These are phyloP conservation scores for Bassia scoparia DNA, from an alignment of 148 eudicot species.

Conservation along the genomic window DNA sequence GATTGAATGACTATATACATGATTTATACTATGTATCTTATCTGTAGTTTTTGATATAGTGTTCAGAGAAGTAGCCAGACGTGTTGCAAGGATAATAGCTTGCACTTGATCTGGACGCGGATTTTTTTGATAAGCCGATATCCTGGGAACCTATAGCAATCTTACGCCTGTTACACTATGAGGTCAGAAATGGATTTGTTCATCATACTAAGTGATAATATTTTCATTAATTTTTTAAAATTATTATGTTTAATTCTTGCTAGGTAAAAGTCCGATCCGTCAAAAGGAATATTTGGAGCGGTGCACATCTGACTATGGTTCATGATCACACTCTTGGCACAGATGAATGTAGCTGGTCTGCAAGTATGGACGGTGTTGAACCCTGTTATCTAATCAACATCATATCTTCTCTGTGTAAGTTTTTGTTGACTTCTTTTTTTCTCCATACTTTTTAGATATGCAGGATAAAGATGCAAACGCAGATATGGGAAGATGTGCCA, in stretches of 20 bases:
- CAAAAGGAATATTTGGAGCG: conserved; percentile 89
- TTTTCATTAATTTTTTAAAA: background rate
- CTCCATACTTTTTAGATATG: conserved; percentile 56
- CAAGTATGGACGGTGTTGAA: conserved; percentile 55
- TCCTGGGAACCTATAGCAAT: conserved; percentile 65
- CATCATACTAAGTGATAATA: background rate
- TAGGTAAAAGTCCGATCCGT: conserved; percentile 69
- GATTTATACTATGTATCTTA: background rate
- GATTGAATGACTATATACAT: conserved; percentile 7
- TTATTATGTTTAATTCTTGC: conserved; percentile 3
- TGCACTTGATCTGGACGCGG: conserved; percentile 60
- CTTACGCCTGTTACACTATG: conserved; percentile 74
- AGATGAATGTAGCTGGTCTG: conserved; percentile 78
- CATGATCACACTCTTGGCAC: conserved; percentile 94
- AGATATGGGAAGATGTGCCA: conserved; percentile 81
- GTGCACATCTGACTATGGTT: conserved; percentile 93
- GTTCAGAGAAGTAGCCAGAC: conserved; percentile 59
- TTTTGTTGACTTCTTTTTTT: conserved; percentile 12
- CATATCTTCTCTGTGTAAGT: conserved; percentile 8
- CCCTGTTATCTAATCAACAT: conserved; percentile 11
- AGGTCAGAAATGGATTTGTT: conserved; percentile 37
- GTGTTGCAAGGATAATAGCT: conserved; percentile 72
- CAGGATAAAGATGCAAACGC: conserved; percentile 88
- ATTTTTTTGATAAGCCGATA: conserved; percentile 68
- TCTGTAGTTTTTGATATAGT: conserved; percentile 6